Evolutionary conservation across 2,329 filamentous ascomycete genomes (phyloP), one percentile per base, ranked within the genome.

Genomic region (Cryphonectria japonica): DNA sequence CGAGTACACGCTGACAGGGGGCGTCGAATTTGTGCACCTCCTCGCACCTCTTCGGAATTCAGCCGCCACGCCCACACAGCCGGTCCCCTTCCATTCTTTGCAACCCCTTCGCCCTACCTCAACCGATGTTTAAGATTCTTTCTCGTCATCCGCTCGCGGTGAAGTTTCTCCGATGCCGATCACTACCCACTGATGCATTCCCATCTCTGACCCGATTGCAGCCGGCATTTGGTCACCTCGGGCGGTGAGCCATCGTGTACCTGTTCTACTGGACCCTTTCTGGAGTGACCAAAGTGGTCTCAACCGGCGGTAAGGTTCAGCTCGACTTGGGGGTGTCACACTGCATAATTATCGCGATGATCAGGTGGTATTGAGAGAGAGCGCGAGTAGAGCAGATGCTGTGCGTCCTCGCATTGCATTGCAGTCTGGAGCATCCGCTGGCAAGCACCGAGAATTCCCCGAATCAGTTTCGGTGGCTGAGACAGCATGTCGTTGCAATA

Each of bases 401-500:
- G 29, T 62, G 66, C 22, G 19, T 60, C 32, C 26, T 46, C 39
- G 54, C 52, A 34, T 29, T 29, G 39, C 32, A 50, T 34, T 41
- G 52, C 52, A 37, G 52, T 26, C 52, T 57, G 29, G 29, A 66
- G 26, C 32, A 32, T 34, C 11, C 39, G 13, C 16, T 50, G 52
- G 61, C 52, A 60, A 29, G 16, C 39, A 46, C 26, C 46, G 46
- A n/a, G 52, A 34, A 66, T 34, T 19, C 50, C 26, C 63, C 37
- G 54, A 67, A 29, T 16, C 34, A 22, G 57, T 34, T 57, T 59
- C 54, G 66, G 71, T 68, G 69, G 69, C 71, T 72, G 71, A 72
- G 69, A 72, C 71, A 71, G 26, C 43, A 37, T 70, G 69, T 70
- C 59, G 65, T 67, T 39, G 59, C 69, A 70, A 70, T 67, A 67